Percentiles rank a stretch among this genome's conserved stretches.
phyloP scores from a whole-genome alignment of 208 protist species.

The Acanthamoeba castellanii region DNA sequence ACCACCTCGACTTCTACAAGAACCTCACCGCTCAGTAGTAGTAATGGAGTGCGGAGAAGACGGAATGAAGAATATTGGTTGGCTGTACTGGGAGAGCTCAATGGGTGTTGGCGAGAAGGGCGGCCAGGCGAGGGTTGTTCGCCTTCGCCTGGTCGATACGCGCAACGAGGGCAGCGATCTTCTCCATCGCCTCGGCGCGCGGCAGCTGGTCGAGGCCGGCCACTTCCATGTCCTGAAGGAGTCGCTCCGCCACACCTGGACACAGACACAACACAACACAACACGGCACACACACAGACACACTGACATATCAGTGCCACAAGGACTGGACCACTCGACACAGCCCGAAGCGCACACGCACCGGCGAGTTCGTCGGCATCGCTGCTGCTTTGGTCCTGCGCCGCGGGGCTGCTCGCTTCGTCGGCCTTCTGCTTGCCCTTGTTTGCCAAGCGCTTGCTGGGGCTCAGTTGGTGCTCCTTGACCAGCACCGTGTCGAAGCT shows the following conservation, averaged over 20 bases:
- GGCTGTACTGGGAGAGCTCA: not conserved
- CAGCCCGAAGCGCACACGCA: not conserved
- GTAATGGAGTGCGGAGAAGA: not conserved
- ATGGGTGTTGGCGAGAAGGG: not conserved
- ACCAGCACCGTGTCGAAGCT: constrained; percentile 79
- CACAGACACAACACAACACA: not conserved
- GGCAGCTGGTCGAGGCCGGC: not conserved
- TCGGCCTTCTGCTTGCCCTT: not conserved
- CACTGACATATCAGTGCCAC: not conserved
- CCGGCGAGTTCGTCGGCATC: not conserved
- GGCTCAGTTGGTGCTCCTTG: constrained; percentile 50
- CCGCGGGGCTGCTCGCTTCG: not conserved
- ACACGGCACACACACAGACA: not conserved
- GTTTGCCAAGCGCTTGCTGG: not conserved
- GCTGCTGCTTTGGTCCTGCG: not conserved
- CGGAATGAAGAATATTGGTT: not conserved
- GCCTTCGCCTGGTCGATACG: not conserved
- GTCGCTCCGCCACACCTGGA: not conserved
- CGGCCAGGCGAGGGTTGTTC: not conserved
- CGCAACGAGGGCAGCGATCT: not conserved
- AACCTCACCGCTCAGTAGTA: not conserved
- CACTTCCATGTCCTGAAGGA: not conserved
- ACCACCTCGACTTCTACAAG: not conserved
- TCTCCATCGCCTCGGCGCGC: not conserved
- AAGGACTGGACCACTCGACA: not conserved